Evolutionary conservation across 1,284 basidiomycete genomes (phyloP).

Genomic region (Irpex sp.): DNA sequence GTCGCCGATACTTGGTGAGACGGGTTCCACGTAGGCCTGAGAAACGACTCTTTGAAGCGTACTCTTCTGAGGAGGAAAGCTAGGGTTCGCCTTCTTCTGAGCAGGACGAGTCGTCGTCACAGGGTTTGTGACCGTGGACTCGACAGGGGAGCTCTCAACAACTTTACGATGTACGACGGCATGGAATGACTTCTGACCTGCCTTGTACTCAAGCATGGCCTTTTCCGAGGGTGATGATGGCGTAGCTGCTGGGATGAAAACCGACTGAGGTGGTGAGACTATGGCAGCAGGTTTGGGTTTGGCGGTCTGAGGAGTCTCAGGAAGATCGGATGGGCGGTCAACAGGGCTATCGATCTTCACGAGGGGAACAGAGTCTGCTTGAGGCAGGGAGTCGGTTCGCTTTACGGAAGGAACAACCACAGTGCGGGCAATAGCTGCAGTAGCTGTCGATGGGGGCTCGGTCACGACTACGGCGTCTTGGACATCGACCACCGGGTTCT

Average conservation of each 20-base stretch:
- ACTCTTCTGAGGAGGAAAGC: constrained; percentile 6
- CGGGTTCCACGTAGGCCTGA: constrained; percentile 4
- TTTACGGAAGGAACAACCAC: constrained; percentile 8
- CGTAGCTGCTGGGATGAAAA: constrained; percentile 10
- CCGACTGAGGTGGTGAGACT: constrained; percentile 4
- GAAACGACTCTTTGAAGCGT: constrained; percentile 11
- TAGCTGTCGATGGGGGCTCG: constrained; percentile 17
- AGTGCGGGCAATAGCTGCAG: constrained; percentile 18
- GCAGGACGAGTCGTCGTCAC: not conserved
- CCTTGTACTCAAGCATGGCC: constrained; percentile 19
- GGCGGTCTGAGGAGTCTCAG: not conserved
- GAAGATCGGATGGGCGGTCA: not conserved
- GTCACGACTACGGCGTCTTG: not conserved
- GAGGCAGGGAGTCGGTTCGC: constrained; percentile 8
- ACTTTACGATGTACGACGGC: constrained; percentile 30
- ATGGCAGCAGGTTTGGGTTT: constrained; percentile 5
- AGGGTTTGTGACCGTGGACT: constrained; percentile 6
- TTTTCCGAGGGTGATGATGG: constrained; percentile 14
- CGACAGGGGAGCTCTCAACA: constrained; percentile 12
- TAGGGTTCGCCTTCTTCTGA: not conserved
- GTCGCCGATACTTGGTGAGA: constrained; percentile 24
- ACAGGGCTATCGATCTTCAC: not conserved
- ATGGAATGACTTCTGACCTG: constrained; percentile 22
- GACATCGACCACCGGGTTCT: not conserved
- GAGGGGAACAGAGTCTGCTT: constrained; percentile 2